Base-by-base conservation (phyloP, 2,329 filamentous ascomycete genomes). In the Paecilomyces dactylethromorphus region DNA sequence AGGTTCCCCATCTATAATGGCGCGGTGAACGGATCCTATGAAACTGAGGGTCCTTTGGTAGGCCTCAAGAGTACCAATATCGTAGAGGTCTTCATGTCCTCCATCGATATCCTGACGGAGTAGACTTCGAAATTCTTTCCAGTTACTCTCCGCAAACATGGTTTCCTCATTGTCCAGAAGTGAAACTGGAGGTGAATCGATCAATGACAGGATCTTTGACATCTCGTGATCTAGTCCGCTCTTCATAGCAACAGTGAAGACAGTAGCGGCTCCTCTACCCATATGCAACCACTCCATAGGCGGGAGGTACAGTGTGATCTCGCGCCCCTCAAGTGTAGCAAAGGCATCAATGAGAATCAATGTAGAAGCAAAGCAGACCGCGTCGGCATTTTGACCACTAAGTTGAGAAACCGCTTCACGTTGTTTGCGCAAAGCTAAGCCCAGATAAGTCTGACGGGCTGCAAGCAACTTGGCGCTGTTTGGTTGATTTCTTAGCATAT, bases 211-310 rank as follows among this genome's bases (percentile, higher is more conserved):
- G 39, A 45, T 45, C 39, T 45, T 45, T 8, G 39, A 45, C 39
- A 45, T 45, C 18, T 45, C 39, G 15, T 10, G 15, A 15, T 45
- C 39, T 18, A 45, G 39, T 18, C 39, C 39, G 39, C 39, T 45
- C 39, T 21, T 45, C 39, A 45, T 45, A 7, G 39, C 39, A 18
- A 45, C 39, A n/a, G 39, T 45, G 39, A 45, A 45, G 15, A 45
- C 39, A 18, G 39, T 45, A 8, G 39, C 39, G 3, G 39, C 39
- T 15, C 54, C 67, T 53, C 62, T 59, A 3, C 68, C 66, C 53
- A 72, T 63, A n/a, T 66, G 65, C 11, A 73, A 58, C 70, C 69
- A 72, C 39, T 71, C 65, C 8, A 68, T 63, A 2, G 71, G 71
- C 11, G 69, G 69, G 1, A 60, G 59, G 57, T 72, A 73, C 11